Percentiles rank a stretch among this genome's conserved stretches.
Conservation (phyloP, 2,329 filamentous ascomycete species). For the Penicillium sp. region DNA sequence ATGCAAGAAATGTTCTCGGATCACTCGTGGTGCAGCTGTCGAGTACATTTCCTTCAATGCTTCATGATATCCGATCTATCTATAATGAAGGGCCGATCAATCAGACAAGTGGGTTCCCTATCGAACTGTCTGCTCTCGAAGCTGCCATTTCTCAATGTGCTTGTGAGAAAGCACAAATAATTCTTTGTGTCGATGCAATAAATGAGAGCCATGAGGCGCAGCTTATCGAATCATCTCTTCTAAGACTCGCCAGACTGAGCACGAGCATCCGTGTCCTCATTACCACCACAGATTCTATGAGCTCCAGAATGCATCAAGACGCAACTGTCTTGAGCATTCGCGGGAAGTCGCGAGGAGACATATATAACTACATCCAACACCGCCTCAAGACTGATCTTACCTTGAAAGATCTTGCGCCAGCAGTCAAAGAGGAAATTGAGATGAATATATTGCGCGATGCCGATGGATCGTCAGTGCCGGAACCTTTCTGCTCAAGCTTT, state of each 20-base stretch:
- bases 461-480: slow-evolving; percentile 19
- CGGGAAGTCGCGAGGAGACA: slow-evolving; percentile 14
- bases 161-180: slow-evolving; percentile 1
- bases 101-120: slow-evolving; percentile 13
- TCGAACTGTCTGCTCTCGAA: slow-evolving; percentile 15
- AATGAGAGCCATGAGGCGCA: slow-evolving; percentile 19
- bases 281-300: slow-evolving; percentile 13
- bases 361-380: slow-evolving; percentile 15
- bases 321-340: slow-evolving; percentile 8
- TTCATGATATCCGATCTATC: slow-evolving; percentile 11
- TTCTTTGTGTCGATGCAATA: slow-evolving; percentile 20
- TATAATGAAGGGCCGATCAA: slow-evolving; percentile 15
- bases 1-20: slow-evolving; percentile 14
- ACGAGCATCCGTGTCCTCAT: slow-evolving; percentile 18
- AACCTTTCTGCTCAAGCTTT: not conserved
- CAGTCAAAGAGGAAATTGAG: slow-evolving; percentile 17
- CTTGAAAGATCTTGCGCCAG: slow-evolving; percentile 4
- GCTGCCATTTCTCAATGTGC: slow-evolving; percentile 15
- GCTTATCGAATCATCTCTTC: slow-evolving; percentile 11
- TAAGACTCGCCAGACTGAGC: slow-evolving; percentile 9
- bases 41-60: slow-evolving; percentile 6
- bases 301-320: not conserved
- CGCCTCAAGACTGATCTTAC: slow-evolving; percentile 11
- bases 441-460: slow-evolving; percentile 9
- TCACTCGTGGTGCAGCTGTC: slow-evolving; percentile 21